These are phyloP conservation scores for Tylopilus intermedius DNA, from an alignment of 768 basidiomycete species.

Conservation along the genomic window DNA sequence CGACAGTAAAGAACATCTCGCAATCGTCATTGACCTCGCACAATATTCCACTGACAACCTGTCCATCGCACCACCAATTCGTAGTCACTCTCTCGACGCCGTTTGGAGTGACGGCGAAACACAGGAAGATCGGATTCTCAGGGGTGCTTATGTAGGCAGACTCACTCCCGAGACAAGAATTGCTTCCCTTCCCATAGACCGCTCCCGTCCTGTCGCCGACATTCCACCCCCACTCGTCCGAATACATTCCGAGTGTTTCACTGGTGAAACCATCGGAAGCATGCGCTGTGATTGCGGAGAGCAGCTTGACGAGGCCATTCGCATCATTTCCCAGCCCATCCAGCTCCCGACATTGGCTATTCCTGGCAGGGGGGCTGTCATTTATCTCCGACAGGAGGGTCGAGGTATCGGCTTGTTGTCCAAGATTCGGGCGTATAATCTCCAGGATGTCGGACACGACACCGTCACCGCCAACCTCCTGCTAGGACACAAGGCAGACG, in stretches of 20 bases:
- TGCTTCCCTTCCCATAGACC: constrained; percentile 35
- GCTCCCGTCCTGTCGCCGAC: constrained; percentile 15
- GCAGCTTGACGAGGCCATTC: constrained; percentile 95
- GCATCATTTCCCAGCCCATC: constrained; percentile 75
- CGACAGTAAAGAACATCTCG: constrained; percentile 93
- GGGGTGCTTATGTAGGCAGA: constrained; percentile 90
- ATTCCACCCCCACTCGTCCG: constrained; percentile 80
- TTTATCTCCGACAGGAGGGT: constrained; percentile 96
- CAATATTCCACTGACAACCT: constrained; percentile 57
- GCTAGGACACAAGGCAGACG: constrained; percentile 92
- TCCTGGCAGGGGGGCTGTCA: constrained; percentile 85
- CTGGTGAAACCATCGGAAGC: constrained; percentile 95
- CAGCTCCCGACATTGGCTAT: constrained; percentile 44
- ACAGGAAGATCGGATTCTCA: constrained; percentile 85
- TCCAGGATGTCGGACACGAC: constrained; percentile 96
- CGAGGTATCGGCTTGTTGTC: constrained; percentile 94
- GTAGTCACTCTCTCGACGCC: constrained; percentile 76
- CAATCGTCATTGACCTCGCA: constrained; percentile 87
- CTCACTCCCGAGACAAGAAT: constrained; percentile 53
- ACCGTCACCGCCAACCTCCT: constrained; percentile 97
- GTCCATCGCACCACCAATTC: constrained; percentile 52
- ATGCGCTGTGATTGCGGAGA: constrained; percentile 99
- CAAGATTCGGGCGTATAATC: constrained; percentile 95
- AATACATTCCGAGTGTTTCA: constrained; percentile 98
- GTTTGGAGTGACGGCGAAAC: constrained; percentile 84